Percentiles rank a stretch among this genome's conserved stretches.
Evolutionary conservation across 768 basidiomycete genomes (phyloP).

Genomic region (Suillus brevipes): DNA sequence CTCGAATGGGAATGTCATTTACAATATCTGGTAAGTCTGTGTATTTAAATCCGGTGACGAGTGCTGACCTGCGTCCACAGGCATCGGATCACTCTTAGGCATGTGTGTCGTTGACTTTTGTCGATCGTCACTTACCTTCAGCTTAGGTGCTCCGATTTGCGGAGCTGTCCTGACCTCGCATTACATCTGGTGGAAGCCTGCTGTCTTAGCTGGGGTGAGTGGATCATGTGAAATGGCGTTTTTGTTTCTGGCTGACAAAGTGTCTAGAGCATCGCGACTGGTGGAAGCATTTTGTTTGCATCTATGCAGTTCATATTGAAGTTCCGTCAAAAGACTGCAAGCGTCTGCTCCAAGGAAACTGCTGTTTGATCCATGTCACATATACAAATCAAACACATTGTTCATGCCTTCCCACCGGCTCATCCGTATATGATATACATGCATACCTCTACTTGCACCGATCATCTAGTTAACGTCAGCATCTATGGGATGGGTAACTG

Average conservation of each 20-base stretch:
- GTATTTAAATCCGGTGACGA: constrained; percentile 3
- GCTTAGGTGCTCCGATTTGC: constrained; percentile 52
- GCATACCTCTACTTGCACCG: background rate
- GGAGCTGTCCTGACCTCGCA: constrained; percentile 52
- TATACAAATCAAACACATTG: background rate
- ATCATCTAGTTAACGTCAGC: background rate
- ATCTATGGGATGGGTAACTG: constrained; percentile 5
- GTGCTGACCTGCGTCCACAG: constrained; percentile 12
- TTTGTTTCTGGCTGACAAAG: background rate
- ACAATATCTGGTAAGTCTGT: constrained; percentile 38
- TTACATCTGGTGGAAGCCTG: constrained; percentile 60
- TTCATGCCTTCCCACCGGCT: background rate
- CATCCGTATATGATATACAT: background rate
- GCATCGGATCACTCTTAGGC: constrained; percentile 26
- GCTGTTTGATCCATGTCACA: background rate
- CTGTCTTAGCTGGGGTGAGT: constrained; percentile 49
- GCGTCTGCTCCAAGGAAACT: background rate
- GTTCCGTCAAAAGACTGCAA: background rate
- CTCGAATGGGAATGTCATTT: constrained; percentile 50
- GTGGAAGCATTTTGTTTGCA: background rate
- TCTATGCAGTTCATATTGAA: background rate
- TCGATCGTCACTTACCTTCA: constrained; percentile 21
- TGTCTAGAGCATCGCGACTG: background rate
- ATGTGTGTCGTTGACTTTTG: constrained; percentile 3
- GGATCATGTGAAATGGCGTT: background rate